Percentiles rank a stretch among this genome's conserved stretches.
Conservation (phyloP, 176 grass and related monocot species). For the Tillandsia leiboldiana region DNA sequence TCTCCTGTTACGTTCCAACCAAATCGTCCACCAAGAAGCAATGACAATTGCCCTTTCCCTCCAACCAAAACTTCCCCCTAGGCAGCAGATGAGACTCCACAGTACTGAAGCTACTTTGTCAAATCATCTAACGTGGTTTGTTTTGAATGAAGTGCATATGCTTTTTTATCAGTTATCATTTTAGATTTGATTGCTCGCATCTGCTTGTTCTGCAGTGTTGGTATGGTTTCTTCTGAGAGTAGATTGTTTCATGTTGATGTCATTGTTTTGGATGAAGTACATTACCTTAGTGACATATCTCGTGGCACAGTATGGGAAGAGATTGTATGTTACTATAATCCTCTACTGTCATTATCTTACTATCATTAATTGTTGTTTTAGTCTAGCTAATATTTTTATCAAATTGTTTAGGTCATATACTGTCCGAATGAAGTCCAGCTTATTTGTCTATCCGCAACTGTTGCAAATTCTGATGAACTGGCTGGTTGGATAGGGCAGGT, state of each 20-base stretch:
- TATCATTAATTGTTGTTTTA: conserved; percentile 6
- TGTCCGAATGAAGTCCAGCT: conserved; percentile 96
- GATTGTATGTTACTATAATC: conserved; percentile 56
- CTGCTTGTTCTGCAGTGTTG: conserved; percentile 42
- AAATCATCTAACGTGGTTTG: too few relatives aligned
- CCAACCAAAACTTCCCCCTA: too few relatives aligned
- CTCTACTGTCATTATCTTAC: conserved; percentile 2
- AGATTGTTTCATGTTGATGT: conserved; percentile 97
- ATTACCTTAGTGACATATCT: conserved; percentile 96
- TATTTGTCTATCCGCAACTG: conserved; percentile 94
- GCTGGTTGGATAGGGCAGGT: conserved; percentile 98
- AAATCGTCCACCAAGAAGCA: too few relatives aligned
- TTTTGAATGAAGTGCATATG: neutral
- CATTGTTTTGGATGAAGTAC: conserved; percentile 96
- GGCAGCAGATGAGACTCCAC: too few relatives aligned
- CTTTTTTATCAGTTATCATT: neutral
- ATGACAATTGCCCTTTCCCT: too few relatives aligned
- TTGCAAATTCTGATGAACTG: conserved; percentile 96
- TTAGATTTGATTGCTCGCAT: neutral
- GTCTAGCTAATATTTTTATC: conserved; percentile 3
- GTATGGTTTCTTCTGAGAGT: conserved; percentile 69
- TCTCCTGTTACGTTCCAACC: too few relatives aligned
- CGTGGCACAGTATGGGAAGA: conserved; percentile 99
- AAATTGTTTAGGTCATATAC: conserved; percentile 82
- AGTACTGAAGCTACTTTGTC: too few relatives aligned